Evolutionary conservation across 768 basidiomycete genomes (phyloP).

Genomic region (Kwoniella bestiolae): DNA sequence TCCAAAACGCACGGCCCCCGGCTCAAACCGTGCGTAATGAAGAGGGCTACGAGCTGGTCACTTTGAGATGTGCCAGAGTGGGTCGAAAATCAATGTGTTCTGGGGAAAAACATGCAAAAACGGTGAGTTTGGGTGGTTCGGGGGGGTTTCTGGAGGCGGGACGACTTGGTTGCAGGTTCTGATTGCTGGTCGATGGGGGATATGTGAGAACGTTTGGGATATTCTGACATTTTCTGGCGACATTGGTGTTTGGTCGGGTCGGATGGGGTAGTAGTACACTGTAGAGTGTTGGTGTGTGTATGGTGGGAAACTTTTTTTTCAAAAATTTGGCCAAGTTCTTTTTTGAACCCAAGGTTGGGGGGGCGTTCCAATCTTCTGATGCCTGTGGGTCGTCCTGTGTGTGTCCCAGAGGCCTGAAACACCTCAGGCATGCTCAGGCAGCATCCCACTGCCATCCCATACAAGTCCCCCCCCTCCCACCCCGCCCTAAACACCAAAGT

Average conservation of each 20-base stretch:
- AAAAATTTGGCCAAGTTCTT: slow-evolving; percentile 66
- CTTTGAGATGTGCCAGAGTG: not conserved
- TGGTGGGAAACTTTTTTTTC: slow-evolving; percentile 6
- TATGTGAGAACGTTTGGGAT: not conserved
- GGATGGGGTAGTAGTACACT: slow-evolving; percentile 14
- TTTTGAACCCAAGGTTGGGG: slow-evolving; percentile 76
- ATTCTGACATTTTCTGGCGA: slow-evolving; percentile 2
- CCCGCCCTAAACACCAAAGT: not conserved
- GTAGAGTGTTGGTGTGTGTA: not conserved
- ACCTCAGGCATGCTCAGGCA: not conserved
- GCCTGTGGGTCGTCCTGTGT: slow-evolving; percentile 27
- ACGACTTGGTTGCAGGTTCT: not conserved
- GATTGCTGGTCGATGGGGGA: not conserved
- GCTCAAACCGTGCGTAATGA: slow-evolving; percentile 7
- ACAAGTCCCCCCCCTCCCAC: not conserved
- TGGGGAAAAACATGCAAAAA: not conserved
- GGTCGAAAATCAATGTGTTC: slow-evolving; percentile 2
- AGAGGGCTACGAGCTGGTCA: not conserved
- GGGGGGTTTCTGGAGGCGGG: not conserved
- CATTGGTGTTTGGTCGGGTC: not conserved
- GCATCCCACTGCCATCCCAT: not conserved
- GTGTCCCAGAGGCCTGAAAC: not conserved
- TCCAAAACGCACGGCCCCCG: slow-evolving; percentile 1
- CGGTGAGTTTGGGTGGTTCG: not conserved
- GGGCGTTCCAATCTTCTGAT: slow-evolving; percentile 69